A percentile compares a stretch with the other conserved stretches of the same genome.
phyloP scores from a whole-genome alignment of 768 basidiomycete genomes.

The Auriculariales sp. region DNA sequence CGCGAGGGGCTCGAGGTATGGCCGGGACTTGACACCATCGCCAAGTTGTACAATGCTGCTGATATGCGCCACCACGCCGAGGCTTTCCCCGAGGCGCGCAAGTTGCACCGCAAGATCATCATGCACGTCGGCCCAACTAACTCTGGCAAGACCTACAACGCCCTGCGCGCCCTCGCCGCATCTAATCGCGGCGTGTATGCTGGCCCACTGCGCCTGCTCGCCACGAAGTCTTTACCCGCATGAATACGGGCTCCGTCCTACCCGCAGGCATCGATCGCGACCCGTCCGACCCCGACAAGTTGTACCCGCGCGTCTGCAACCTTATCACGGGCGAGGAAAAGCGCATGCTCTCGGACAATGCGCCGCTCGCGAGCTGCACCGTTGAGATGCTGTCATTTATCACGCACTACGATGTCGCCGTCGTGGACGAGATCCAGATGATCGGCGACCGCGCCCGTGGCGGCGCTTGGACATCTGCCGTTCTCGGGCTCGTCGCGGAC shows the following conservation, averaged over 20 bases:
- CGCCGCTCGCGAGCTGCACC: conserved; percentile 63
- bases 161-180: conserved; percentile 73
- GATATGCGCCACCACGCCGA: conserved; percentile 10
- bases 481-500: conserved; percentile 58
- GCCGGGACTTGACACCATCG: not conserved
- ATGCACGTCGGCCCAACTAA: conserved; percentile 98
- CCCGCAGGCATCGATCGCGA: conserved; percentile 46
- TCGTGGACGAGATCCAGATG: conserved; percentile 97
- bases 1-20: not conserved
- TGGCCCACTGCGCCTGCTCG: conserved; percentile 82
- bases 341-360: conserved; percentile 44
- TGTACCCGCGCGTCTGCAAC: conserved; percentile 55
- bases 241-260: conserved; percentile 81
- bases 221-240: conserved; percentile 89
- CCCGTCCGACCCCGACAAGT: conserved; percentile 22
- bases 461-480: conserved; percentile 64
- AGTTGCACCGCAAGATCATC: conserved; percentile 58
- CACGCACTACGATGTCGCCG: conserved; percentile 54
- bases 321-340: conserved; percentile 87
- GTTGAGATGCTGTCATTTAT: conserved; percentile 71
- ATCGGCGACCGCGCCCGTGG: conserved; percentile 70
- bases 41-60: not conserved
- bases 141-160: conserved; percentile 92
- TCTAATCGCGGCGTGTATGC: conserved; percentile 69
- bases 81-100: conserved; percentile 30